Conservation (phyloP, 495 filamentous ascomycete species). For the Wilcoxina mikolae region DNA sequence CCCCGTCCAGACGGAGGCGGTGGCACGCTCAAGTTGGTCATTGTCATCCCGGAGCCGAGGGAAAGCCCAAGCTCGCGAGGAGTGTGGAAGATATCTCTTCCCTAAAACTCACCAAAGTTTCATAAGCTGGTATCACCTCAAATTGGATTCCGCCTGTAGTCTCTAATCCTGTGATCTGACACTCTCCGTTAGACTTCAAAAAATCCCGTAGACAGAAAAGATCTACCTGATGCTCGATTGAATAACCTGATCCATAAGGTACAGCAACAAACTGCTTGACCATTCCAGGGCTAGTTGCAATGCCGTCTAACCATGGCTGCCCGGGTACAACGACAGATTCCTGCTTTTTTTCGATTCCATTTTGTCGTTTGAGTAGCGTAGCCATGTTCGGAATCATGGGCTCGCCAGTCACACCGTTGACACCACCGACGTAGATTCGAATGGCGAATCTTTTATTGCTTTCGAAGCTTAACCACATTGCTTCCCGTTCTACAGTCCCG, state of each 20-base stretch:
- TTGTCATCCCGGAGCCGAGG: too few species aligned
- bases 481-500: too few species aligned
- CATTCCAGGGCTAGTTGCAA: slow-evolving; percentile 26
- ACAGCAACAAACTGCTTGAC: slow-evolving; percentile 37
- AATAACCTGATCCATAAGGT: slow-evolving; percentile 34
- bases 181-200: not conserved
- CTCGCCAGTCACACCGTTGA: slow-evolving; percentile 38
- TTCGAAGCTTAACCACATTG: too few species aligned
- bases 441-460: too few species aligned
- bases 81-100: too few species aligned
- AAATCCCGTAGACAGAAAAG: not conserved
- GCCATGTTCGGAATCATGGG: slow-evolving; percentile 22
- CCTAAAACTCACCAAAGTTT: too few species aligned
- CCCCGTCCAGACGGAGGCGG: too few species aligned
- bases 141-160: slow-evolving; percentile 35
- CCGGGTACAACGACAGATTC: slow-evolving; percentile 37
- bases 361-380: slow-evolving; percentile 16
- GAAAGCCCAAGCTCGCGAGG: too few species aligned
- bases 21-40: too few species aligned
- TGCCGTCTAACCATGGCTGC: slow-evolving; percentile 39
- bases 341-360: slow-evolving; percentile 17
- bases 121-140: slow-evolving; percentile 37
- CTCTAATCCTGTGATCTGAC: slow-evolving; percentile 32
- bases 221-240: slow-evolving; percentile 34
- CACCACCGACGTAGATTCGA: slow-evolving; percentile 34